Base-by-base conservation (phyloP, 2,329 filamentous ascomycete genomes). In the Lachnellula arida region DNA sequence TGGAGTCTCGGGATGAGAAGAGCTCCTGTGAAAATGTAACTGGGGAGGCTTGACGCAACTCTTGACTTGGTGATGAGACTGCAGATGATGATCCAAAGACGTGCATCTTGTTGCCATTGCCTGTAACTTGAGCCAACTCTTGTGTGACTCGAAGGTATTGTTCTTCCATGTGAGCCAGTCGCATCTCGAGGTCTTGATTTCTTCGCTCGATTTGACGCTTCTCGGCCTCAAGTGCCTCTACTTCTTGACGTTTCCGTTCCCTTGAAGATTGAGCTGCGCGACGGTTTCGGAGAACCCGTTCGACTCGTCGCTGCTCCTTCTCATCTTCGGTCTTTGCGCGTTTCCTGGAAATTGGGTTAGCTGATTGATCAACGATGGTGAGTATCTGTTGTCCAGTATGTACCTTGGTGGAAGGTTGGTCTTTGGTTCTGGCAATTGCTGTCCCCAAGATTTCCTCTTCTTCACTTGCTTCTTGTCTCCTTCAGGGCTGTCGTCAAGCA, bases 401-500 rank as follows among this genome's bases (percentile, higher is more conserved):
- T 83, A 89, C 87, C 92, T 87, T 40, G 93, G 93, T 59, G 93
- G 93, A 7, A 97, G 84, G 70, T 93, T 95, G 34, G 94, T 97
- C 81, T 97, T 97, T 44, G 94, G 94, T 70, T 95, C 90, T 17
- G 94, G 94, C 42, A 97, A 85, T 72, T 96, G 90, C 74, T 99
- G 94, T 49, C 94, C 94, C 94, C 94, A 99, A 49, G 94, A 97
- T 77, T 97, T 99, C 68, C 94, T 82, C 84, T 97, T 97, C 84
- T 97, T 97, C 37, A 81, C 76, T 1, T 82, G 80, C 77, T 90
- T 94, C 80, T 89, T 90, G 47, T 86, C 81, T 17, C 68, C 65
- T 23, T 66, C 62, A 1, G 67, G 65, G 23, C 65, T 67, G 32
- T 57, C 55, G 28, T 62, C 65, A 46, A 63, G 58, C 14, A 65